Evolutionary conservation across 2,329 filamentous ascomycete genomes (phyloP), one percentile per base, ranked within the genome.

Genomic region (Dactylellina haptotyla): DNA sequence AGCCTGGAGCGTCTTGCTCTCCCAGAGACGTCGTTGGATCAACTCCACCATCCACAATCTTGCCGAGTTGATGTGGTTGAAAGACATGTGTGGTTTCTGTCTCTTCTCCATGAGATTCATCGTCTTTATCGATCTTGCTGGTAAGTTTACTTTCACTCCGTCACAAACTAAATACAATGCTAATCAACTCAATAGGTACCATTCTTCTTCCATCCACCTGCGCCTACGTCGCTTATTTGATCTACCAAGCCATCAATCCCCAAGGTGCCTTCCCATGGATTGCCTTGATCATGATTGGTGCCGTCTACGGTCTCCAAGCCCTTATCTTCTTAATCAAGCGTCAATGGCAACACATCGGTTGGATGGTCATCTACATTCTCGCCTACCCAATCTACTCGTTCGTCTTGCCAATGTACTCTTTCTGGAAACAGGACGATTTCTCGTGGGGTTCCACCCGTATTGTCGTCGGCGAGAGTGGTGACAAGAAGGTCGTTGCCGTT

Each of bases 351-450:
- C 94, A 98, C 80, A 87, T 99, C 74, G 95, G 95, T 77, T 99
- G 95, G 95, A 98, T 99, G 93, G 90, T 99, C 76, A 98, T 99
- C 80, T 99, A 99, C 83, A 86, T 99, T 75, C 78, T 96, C n/a
- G 95, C 95, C 1, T 97, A 91, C 84, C 95, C 95, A 0, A 90
- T 99, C 77, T 97, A 94, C 84, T 95, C 90, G 2, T 91, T 99
- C 78, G 80, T 96, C 75, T 86, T 99, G 10, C 95, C 95, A 0
- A 83, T 99, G 75, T 99, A 98, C 84, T 97, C 94, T 0, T 99
- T 99, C 89, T 99, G 95, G 95, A 96, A 97, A 82, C 93, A 97
- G 81, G 95, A 99, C 82, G 94, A 99, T 83, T 99, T 99, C 85
- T 89, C 89, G 1, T 99, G 95, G 95, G 95, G 95, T 85, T 98